phyloP scores from a whole-genome alignment of 1,139 yeast genomes.

The Sugiyamaella novakii region DNA sequence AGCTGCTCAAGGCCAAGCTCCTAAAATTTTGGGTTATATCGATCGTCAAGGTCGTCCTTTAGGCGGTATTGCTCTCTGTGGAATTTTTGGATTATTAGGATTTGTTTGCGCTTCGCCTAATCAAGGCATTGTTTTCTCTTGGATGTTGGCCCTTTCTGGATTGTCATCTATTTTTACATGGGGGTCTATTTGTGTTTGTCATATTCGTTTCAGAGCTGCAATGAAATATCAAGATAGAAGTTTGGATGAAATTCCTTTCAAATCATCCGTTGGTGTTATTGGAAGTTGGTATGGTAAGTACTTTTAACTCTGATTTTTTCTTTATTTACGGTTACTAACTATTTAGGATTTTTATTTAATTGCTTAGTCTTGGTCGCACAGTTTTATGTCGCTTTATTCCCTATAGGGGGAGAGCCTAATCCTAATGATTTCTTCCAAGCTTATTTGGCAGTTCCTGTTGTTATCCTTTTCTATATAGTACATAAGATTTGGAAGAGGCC shows the following conservation, averaged over 20 bases:
- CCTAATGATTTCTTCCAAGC: conserved; percentile 56
- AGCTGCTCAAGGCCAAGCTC: conserved; percentile 82
- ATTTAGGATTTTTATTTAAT: too few species aligned
- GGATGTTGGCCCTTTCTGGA: conserved; percentile 85
- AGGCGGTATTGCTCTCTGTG: conserved; percentile 60
- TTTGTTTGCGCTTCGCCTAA: conserved; percentile 67
- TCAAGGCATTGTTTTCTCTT: conserved; percentile 67
- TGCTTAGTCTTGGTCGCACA: too few species aligned
- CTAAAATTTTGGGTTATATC: conserved; percentile 68
- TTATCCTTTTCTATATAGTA: conserved; percentile 51
- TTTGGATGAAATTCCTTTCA: conserved; percentile 66
- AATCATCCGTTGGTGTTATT: conserved; percentile 64
- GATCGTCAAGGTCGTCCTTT: conserved; percentile 77
- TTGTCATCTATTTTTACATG: conserved; percentile 83
- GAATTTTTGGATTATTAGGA: conserved; percentile 64
- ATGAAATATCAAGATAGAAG: conserved; percentile 65
- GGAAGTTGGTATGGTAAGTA: conserved; percentile 62
- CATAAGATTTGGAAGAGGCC: conserved; percentile 54
- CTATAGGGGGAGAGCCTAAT: conserved; percentile 51
- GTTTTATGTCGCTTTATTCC: conserved; percentile 78
- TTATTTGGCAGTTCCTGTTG: conserved; percentile 58
- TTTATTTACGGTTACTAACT: too few species aligned
- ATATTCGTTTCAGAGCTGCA: conserved; percentile 77
- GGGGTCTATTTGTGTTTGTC: conserved; percentile 77
- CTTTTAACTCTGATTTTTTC: conserved; percentile 63